These are phyloP conservation scores for Linum tenue DNA, from an alignment of 345 rosid genomes.

Conservation along the genomic window DNA sequence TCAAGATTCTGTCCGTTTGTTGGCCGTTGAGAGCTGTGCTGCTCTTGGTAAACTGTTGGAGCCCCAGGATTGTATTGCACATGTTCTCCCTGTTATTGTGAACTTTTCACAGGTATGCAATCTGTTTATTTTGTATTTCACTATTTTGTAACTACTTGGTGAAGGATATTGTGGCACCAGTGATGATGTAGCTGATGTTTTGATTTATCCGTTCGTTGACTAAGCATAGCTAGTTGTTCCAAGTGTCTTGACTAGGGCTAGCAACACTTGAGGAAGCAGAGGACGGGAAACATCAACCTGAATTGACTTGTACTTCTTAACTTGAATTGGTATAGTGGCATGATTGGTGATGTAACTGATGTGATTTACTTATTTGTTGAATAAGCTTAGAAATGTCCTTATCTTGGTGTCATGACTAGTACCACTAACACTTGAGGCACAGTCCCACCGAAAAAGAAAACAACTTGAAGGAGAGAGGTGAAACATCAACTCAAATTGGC, in stretches of 20 bases:
- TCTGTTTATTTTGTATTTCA: not conserved
- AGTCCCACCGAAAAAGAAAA: too few species aligned
- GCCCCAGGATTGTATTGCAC: conserved; percentile 81
- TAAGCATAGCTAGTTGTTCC: too few species aligned
- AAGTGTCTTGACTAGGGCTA: too few species aligned
- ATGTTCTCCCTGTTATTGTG: conserved; percentile 84
- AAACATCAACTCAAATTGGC: not conserved
- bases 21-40: conserved; percentile 97
- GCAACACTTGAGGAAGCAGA: too few species aligned
- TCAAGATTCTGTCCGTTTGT: conserved; percentile 90
- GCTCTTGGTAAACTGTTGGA: conserved; percentile 94
- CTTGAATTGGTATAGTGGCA: not conserved
- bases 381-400: not conserved
- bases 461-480: not conserved
- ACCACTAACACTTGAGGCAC: not conserved
- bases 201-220: too few species aligned
- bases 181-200: too few species aligned
- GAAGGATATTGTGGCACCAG: too few species aligned
- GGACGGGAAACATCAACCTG: too few species aligned
- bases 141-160: not conserved
- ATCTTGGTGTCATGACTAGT: not conserved
- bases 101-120: conserved; percentile 78
- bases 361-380: not conserved
- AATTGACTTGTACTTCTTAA: too few species aligned
- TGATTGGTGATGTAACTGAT: not conserved